These are phyloP conservation scores for Solanum chiquidenum DNA, from an alignment of 257 asterid species.

Conservation along the genomic window DNA sequence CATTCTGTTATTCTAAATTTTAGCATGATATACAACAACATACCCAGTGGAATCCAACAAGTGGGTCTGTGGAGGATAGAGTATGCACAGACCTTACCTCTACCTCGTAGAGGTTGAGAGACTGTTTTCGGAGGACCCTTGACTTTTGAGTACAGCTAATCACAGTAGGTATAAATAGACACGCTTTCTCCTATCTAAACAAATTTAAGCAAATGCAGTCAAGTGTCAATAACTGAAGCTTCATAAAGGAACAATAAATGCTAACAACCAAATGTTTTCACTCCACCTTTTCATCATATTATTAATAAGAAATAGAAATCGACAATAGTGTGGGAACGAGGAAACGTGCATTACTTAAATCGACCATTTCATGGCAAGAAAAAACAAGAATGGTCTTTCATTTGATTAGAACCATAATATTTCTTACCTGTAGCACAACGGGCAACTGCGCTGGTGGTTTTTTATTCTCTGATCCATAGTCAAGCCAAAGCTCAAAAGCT, in stretches of 20 bases:
- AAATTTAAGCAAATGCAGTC: background rate
- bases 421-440: slow-evolving; percentile 84
- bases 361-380: background rate
- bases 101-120: background rate
- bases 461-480: slow-evolving; percentile 93
- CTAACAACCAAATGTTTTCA: background rate
- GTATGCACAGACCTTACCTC: background rate
- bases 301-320: background rate
- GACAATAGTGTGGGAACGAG: background rate
- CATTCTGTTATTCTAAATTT: background rate
- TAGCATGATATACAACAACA: background rate
- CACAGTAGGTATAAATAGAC: background rate
- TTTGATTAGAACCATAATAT: background rate
- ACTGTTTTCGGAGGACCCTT: background rate
- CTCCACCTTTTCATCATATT: background rate
- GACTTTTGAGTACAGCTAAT: background rate
- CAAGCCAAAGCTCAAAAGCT: slow-evolving; percentile 99
- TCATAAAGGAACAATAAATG: background rate
- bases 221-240: background rate
- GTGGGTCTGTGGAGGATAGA: background rate
- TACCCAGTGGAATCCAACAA: background rate
- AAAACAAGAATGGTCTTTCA: background rate
- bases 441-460: slow-evolving; percentile 97
- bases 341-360: background rate
- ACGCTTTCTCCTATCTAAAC: background rate